Evolutionary conservation across 805 yeast species (phyloP), one percentile per base, ranked within the genome.

Genomic region (Komagataella pastoris): DNA sequence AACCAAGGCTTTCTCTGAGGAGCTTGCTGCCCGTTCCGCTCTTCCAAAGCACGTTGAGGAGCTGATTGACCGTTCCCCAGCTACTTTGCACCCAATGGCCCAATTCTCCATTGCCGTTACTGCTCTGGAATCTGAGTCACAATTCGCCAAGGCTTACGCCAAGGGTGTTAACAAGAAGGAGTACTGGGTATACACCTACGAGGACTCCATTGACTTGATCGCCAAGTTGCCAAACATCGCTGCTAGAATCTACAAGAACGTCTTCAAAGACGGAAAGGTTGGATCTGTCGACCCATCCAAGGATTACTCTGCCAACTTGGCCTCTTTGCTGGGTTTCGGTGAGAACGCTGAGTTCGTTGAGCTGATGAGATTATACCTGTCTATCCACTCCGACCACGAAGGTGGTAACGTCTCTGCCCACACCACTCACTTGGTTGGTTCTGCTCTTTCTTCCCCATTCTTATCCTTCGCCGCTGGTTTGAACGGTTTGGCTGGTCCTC

Each of bases 331-430:
- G 55, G 83, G 84, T 55, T 75, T 65, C 65, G 80, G 82, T 58
- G 69, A 69, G 54, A 79, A 81, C 70, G 73, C 74, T 58, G 88
- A 83, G 65, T 85, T 85, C 65, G 77, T 80, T 54, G 90, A 85
- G 67, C 76, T 86, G 61, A 79, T 85, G 81, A 81, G 95, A 72
- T 73, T 86, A 59, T 85, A 85, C 76, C 69, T 85, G 63, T 80
- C 91, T 55, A 81, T 85, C 65, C 95, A 85, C 74, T 79, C 88
- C 52, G 95, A 85, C 67, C 95, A 85, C 73, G 95, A 85, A 74
- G 95, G 93, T 72, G 93, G 93, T 69, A 85, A 85, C 65, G 93
- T 85, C 55, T 81, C 88, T 56, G 93, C 93, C 49, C 93, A 85
- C 72, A 81, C 93, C 57, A 85, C 93, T 54, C 91, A 85, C 70